These are phyloP conservation scores for Dryas alaskensis DNA, from an alignment of 306 rosid species.

Conservation along the genomic window DNA sequence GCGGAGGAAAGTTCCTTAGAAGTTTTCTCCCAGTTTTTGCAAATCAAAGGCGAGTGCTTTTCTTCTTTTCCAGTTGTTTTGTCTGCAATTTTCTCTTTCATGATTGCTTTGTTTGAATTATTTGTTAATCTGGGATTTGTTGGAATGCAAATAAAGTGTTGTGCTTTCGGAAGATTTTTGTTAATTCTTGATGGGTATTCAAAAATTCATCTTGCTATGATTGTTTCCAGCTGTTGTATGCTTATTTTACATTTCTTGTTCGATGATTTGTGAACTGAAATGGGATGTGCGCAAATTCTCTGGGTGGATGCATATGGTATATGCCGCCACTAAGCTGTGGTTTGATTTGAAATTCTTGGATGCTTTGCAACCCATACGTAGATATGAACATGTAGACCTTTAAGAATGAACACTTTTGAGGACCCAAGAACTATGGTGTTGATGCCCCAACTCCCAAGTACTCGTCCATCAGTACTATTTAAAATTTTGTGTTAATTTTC, in stretches of 20 bases:
- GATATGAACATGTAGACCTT: neutral
- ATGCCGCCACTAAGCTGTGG: neutral
- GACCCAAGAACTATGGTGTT: neutral
- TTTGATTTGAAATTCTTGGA: conserved; percentile 9
- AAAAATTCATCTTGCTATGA: conserved; percentile 10
- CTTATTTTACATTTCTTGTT: neutral
- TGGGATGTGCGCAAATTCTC: neutral
- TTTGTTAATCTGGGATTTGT: conserved; percentile 20
- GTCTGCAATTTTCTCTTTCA: neutral
- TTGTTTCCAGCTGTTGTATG: neutral
- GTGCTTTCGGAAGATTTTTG: neutral
- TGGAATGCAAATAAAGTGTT: neutral
- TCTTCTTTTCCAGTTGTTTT: conserved; percentile 6
- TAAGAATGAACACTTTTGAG: neutral
- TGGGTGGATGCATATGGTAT: too few relatives aligned
- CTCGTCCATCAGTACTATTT: neutral
- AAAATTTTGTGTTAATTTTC: neutral
- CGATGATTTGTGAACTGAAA: conserved; percentile 14
- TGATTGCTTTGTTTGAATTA: conserved; percentile 10
- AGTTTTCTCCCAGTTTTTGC: conserved; percentile 19
- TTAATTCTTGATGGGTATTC: conserved; percentile 15
- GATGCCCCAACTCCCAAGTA: neutral
- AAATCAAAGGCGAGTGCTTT: conserved; percentile 37
- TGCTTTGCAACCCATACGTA: neutral
- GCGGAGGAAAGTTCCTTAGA: neutral